These are phyloP conservation scores for Schizophyllum amplum DNA, from an alignment of 1,284 basidiomycete species.

Conservation along the genomic window DNA sequence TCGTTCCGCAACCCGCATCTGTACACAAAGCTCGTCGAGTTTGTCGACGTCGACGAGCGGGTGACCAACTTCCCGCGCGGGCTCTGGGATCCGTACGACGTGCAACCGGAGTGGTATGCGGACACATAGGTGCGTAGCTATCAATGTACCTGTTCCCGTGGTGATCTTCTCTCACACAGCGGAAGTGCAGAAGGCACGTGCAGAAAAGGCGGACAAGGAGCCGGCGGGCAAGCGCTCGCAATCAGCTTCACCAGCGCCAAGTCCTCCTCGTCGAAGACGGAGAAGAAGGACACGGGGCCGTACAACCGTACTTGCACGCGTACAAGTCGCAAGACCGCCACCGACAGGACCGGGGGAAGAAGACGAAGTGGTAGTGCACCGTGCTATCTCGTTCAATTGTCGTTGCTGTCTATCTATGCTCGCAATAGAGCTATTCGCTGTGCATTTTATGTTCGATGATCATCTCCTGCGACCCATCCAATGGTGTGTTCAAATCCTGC, in stretches of 20 bases:
- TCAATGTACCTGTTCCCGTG: neutral
- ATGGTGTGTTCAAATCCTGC: no score
- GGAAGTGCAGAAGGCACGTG: neutral
- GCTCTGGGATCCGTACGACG: conserved; percentile 63
- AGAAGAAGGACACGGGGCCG: neutral
- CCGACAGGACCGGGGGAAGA: neutral
- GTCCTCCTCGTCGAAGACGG: neutral
- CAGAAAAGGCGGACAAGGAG: neutral
- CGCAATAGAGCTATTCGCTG: neutral
- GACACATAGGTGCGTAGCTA: conserved; percentile 50
- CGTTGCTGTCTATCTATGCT: neutral
- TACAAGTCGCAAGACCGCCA: neutral
- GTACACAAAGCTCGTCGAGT: conserved; percentile 87
- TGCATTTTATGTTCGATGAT: no score
- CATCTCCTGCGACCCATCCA: no score
- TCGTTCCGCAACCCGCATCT: conserved; percentile 94
- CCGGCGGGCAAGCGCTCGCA: neutral
- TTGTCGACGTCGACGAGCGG: conserved; percentile 84
- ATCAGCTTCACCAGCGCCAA: neutral
- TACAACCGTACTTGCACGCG: neutral
- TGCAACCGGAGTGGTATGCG: conserved; percentile 59
- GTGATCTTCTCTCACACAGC: neutral
- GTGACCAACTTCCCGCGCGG: conserved; percentile 68
- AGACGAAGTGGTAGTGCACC: neutral
- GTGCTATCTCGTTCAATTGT: neutral